Evolutionary conservation across 495 filamentous ascomycete genomes (phyloP), one percentile per base, ranked within the genome.

Genomic region (Hyaloscypha hepaticicola): DNA sequence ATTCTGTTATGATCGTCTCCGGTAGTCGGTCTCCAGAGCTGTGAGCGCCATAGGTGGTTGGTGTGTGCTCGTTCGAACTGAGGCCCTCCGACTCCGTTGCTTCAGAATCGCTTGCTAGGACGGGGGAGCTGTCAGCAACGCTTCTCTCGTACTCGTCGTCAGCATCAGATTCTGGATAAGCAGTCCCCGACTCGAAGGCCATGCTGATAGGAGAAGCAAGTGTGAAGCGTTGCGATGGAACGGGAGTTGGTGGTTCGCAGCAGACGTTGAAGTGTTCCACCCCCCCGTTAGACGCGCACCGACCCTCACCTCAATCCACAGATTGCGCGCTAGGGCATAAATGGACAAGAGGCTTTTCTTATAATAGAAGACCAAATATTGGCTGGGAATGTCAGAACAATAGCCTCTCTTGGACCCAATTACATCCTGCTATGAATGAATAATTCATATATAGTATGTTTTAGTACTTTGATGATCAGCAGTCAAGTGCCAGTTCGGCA

Each of bases 91-190:
- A 93, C 67, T 92, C 89, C 51, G 87, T 92, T 28, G 80, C 80
- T 73, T 96, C 92, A 64, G 87, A 91, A 72, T 95, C 91, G 62
- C 86, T 88, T 57, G 81, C 88, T 55, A 91, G 80, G 25, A 86
- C 81, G 27, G 91, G 91, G 0, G 90, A 93, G 61, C 85, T 87
- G 68, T 89, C 78, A 65, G 85, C 79, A 29, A 92, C 81, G 69
- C 88, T 91, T 67, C 91, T 83, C 78, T 96, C 92, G 74, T 94
- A 96, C 82, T 97, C 93, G 75, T 96, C 93, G 75, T 97, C 93
- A 8, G 69, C 93, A 73, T 97, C 93, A 59, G 89, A 92, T 74
- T 96, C 92, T 71, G 90, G 88, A 73, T 96, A 85, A 11, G 81
- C 83, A 66, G 82, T 85, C 61, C 82, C 82, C 58, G 78, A 77